These are phyloP conservation scores for Cordia subcordata DNA, from an alignment of 257 asterid genomes.

Conservation along the genomic window DNA sequence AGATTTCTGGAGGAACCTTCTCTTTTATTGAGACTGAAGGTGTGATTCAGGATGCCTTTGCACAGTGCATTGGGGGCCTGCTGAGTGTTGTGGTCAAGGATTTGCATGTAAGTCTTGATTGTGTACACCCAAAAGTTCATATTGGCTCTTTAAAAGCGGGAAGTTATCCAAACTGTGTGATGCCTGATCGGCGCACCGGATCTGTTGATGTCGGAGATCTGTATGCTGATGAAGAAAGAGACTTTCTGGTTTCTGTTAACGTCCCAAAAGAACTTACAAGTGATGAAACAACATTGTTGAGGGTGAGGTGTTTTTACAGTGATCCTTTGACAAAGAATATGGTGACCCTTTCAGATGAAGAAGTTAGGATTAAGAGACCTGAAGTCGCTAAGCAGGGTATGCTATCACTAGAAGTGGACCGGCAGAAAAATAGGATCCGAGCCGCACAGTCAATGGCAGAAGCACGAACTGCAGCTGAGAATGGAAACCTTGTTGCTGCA, in stretches of 20 bases:
- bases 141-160: constrained; percentile 3
- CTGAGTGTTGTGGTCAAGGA: neutral
- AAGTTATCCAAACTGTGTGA: constrained; percentile 1
- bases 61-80: neutral
- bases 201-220: constrained; percentile 11
- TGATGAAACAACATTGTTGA: constrained; percentile 43
- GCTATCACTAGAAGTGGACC: constrained; percentile 59
- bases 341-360: constrained; percentile 32
- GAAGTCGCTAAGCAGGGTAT: constrained; percentile 24
- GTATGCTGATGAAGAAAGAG: constrained; percentile 17
- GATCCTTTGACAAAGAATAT: constrained; percentile 56
- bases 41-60: neutral
- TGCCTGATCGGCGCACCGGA: constrained; percentile 2
- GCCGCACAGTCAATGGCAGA: constrained; percentile 72
- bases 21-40: neutral
- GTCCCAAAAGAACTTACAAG: constrained; percentile 25
- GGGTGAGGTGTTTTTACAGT: constrained; percentile 39
- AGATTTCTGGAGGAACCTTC: neutral
- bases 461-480: constrained; percentile 58
- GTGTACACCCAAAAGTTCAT: neutral
- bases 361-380: constrained; percentile 45
- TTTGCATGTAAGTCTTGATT: neutral
- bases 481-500: constrained; percentile 54
- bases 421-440: constrained; percentile 55
- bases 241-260: constrained; percentile 10